phyloP scores from a whole-genome alignment of 371 early-diverging fungal species.

The Rhizomucor miehei region DNA sequence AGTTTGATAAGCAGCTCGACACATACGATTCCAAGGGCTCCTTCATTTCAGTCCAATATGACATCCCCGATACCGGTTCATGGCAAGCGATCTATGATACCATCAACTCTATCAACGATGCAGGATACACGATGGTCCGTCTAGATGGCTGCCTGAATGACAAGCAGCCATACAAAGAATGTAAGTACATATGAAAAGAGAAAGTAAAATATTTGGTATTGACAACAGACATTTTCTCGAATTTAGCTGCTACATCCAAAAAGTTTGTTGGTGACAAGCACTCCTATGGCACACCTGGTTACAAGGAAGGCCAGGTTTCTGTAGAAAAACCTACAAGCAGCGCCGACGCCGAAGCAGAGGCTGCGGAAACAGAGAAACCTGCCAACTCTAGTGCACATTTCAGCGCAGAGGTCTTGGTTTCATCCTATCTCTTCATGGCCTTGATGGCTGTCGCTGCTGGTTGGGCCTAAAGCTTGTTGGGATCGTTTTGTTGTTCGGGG shows the following conservation, averaged over 20 bases:
- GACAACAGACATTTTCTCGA: not conserved
- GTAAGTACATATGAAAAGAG: slow-evolving; percentile 7
- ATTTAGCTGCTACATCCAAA: slow-evolving; percentile 20
- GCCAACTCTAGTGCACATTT: too few relatives aligned
- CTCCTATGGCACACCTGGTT: slow-evolving; percentile 44
- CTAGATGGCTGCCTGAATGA: slow-evolving; percentile 57
- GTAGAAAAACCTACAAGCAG: slow-evolving; percentile 20
- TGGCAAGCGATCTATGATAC: slow-evolving; percentile 43
- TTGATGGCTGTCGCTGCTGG: too few relatives aligned
- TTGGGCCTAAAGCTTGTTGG: too few relatives aligned
- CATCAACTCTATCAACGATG: slow-evolving; percentile 41
- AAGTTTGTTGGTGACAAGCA: slow-evolving; percentile 42
- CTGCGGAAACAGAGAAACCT: not conserved
- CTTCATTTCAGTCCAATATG: slow-evolving; percentile 52
- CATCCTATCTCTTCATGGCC: too few relatives aligned
- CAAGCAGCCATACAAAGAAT: slow-evolving; percentile 50
- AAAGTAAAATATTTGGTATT: not conserved
- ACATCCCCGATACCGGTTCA: slow-evolving; percentile 56
- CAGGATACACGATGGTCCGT: slow-evolving; percentile 59
- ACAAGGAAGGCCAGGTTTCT: slow-evolving; percentile 45
- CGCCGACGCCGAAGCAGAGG: not conserved
- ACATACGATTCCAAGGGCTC: slow-evolving; percentile 56
- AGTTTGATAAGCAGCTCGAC: slow-evolving; percentile 48
- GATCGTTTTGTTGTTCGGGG: too few relatives aligned
- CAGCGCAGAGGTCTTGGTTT: too few relatives aligned